phyloP scores from a whole-genome alignment of 2,329 filamentous ascomycete species.

The Fusarium fracticaudum region DNA sequence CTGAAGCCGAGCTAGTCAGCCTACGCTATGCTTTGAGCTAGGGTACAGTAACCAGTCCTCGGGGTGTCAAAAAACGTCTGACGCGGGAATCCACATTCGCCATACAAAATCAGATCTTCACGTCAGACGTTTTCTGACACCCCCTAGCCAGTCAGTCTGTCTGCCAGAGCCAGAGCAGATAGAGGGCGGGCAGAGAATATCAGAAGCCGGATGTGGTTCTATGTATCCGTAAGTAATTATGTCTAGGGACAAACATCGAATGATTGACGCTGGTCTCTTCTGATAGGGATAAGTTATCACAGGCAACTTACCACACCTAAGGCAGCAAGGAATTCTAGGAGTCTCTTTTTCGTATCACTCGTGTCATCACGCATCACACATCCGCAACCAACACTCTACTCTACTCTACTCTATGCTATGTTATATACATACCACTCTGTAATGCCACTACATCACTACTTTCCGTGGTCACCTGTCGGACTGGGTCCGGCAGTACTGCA shows the following conservation, averaged over 20 bases:
- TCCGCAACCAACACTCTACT: not conserved
- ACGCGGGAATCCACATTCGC: no score
- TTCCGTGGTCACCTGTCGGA: slow-evolving; percentile 10
- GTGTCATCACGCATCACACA: not conserved
- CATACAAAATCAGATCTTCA: no score
- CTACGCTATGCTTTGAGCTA: not conserved
- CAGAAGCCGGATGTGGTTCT: not conserved
- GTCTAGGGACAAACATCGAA: not conserved
- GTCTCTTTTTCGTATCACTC: not conserved
- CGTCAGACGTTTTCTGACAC: no score
- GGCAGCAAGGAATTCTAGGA: no score
- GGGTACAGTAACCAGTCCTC: slow-evolving; percentile 23
- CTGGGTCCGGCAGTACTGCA: slow-evolving; percentile 3
- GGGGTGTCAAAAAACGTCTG: no score
- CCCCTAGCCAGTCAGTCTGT: not conserved
- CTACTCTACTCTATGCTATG: not conserved
- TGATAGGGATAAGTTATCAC: not conserved
- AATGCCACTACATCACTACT: slow-evolving; percentile 17
- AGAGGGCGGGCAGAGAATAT: not conserved
- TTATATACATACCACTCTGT: not conserved
- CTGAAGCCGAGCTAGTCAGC: not conserved
- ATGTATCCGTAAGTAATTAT: not conserved
- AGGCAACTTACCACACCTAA: not conserved
- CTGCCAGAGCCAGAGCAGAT: not conserved
- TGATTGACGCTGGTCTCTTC: not conserved